Base-by-base conservation (phyloP, 1,284 basidiomycete genomes). In the Leccinum subatratum region DNA sequence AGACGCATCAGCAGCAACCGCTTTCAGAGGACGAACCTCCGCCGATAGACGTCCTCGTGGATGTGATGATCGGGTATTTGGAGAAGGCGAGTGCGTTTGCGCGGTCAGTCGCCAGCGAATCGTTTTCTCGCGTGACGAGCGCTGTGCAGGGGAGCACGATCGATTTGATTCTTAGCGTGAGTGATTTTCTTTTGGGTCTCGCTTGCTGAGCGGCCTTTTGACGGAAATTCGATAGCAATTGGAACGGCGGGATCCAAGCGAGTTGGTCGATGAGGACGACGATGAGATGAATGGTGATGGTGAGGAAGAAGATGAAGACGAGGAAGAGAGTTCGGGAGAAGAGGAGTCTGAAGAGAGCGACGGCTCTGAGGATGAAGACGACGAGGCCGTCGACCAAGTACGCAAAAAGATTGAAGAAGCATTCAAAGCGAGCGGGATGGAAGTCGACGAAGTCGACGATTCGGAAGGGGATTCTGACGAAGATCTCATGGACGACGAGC, bases 401-500 rank as follows among this genome's bases (percentile, higher is more conserved):
- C 85, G 93, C 61, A 81, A 81, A 59, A 88, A 91, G 71, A 89
- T 96, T 42, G 86, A 91, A 71, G 90, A 91, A 70, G 93, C 91
- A 1, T 81, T 96, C 7, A 84, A 88, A 64, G 86, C 88, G 20
- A 90, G 88, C 69, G 92, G 91, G 3, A 81, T 92, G 66, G 85
- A 85, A 60, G 83, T 85, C 7, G 57, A 59, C n/a, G 82, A 80
- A 5, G 81, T 81, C 18, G 80, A 80, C 8, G 77, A 79, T n/a
- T 80, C 80, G 1, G 81, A 77, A 22, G 75, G 67, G n/a, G 68
- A 71, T 16, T 81, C 81, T 57, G 87, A 91, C 71, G 90, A 92
- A 71, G 90, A 92, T 58, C 80, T 90, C 30, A 91, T 95, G 88
- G 92, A 96, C 74, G 96, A 98, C 74, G 96, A 98, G 59, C 94